Evolutionary conservation across 768 basidiomycete genomes (phyloP).

Genomic region (Naganishia vishniacii): DNA sequence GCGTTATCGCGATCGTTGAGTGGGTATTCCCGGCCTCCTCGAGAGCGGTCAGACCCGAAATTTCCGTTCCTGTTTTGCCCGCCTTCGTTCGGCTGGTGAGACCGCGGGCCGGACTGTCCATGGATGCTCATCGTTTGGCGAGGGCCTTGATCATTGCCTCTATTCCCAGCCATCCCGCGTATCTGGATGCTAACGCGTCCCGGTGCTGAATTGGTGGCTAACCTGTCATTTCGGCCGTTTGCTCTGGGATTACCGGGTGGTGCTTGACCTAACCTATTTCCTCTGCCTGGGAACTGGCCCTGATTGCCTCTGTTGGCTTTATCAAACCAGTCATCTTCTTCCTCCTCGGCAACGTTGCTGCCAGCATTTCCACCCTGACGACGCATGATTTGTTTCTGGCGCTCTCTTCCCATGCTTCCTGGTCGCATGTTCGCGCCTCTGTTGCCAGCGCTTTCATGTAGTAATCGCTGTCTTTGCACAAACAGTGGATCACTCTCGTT

Average conservation of each 20-base stretch:
- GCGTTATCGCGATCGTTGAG: constrained; percentile 8
- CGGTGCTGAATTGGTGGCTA: not conserved
- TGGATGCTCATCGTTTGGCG: too few species aligned
- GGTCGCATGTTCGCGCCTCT: not conserved
- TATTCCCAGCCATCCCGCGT: not conserved
- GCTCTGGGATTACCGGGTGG: not conserved
- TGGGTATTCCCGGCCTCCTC: constrained; percentile 5
- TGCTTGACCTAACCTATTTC: constrained; percentile 1
- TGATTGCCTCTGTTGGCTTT: not conserved
- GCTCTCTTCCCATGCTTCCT: constrained; percentile 14
- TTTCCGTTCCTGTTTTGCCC: not conserved
- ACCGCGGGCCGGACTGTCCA: not conserved
- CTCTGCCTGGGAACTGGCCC: not conserved
- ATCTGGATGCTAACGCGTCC: constrained; percentile 7
- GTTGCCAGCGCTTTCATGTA: constrained; percentile 1
- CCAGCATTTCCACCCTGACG: constrained; percentile 6
- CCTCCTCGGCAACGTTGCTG: not conserved
- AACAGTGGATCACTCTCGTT: constrained; percentile 2
- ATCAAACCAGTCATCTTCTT: constrained; percentile 13
- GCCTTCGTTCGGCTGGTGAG: too few species aligned
- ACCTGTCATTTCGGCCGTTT: not conserved
- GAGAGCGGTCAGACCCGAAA: not conserved
- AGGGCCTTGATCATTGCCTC: not conserved
- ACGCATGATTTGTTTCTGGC: constrained; percentile 2
- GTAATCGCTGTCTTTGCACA: constrained; percentile 1